Percentiles rank a stretch among this genome's conserved stretches.
Conservation (phyloP, 2,329 filamentous ascomycete species). For the Ascochyta koolunga region DNA sequence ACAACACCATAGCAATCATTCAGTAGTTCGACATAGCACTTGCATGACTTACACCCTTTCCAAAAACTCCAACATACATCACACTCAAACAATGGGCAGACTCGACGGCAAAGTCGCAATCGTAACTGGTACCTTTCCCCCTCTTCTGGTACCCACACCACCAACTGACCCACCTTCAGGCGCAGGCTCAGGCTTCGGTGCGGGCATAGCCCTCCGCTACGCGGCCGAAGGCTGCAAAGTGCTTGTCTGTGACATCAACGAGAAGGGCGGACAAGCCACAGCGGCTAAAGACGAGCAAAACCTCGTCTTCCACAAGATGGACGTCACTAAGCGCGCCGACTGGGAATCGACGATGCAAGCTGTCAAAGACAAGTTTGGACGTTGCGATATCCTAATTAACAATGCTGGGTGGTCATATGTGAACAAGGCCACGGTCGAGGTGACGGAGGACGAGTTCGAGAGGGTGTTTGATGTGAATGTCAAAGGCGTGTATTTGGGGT, state of each 20-base stretch:
- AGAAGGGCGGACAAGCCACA: constrained; percentile 59
- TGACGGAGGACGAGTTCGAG: constrained; percentile 71
- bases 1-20: background rate
- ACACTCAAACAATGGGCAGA: constrained; percentile 43
- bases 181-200: constrained; percentile 68
- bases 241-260: constrained; percentile 66
- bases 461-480: constrained; percentile 72
- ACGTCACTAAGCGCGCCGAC: constrained; percentile 60
- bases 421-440: constrained; percentile 62
- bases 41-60: background rate
- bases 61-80: background rate
- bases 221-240: constrained; percentile 65
- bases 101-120: constrained; percentile 63
- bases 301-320: constrained; percentile 49
- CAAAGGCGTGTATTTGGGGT: constrained; percentile 68
- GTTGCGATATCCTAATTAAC: constrained; percentile 66
- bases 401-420: constrained; percentile 65
- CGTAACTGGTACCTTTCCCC: constrained; percentile 54
- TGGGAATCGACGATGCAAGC: constrained; percentile 61
- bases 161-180: constrained; percentile 45
- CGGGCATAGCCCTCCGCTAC: constrained; percentile 65
- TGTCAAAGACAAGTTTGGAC: constrained; percentile 59
- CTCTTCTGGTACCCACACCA: background rate
- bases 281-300: constrained; percentile 48
- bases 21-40: background rate